Percentiles rank a stretch among this genome's conserved stretches.
phyloP scores from a whole-genome alignment of 768 basidiomycete genomes.

The Tephrocybe sp. region DNA sequence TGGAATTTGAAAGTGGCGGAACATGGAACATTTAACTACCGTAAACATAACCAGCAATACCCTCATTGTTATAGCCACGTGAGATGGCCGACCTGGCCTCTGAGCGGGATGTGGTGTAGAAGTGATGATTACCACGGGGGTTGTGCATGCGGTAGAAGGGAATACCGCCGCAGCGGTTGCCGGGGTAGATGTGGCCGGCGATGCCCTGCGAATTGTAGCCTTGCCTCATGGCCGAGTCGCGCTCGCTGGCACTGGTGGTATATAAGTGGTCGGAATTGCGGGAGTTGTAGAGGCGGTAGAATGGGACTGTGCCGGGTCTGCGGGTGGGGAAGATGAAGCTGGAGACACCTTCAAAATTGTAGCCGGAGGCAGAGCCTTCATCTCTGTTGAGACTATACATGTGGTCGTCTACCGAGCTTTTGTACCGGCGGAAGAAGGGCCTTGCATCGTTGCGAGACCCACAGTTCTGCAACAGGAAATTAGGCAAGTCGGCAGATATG shows the following conservation, averaged over 20 bases:
- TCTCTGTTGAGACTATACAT: constrained; percentile 11
- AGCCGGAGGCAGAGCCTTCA: constrained; percentile 11
- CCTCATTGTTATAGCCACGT: constrained; percentile 8
- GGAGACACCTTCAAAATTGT: constrained; percentile 11
- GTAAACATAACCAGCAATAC: constrained; percentile 13
- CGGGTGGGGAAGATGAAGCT: constrained; percentile 12
- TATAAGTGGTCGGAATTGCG: constrained; percentile 24
- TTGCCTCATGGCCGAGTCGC: constrained; percentile 5
- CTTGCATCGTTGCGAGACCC: too few relatives aligned
- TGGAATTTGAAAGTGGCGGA: too few relatives aligned
- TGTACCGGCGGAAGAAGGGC: constrained; percentile 4
- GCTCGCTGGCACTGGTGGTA: too few relatives aligned
- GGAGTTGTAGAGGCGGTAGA: constrained; percentile 21
- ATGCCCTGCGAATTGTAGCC: constrained; percentile 18
- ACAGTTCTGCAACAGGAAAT: too few relatives aligned
- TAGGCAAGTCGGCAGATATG: too few relatives aligned
- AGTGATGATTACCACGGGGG: constrained; percentile 15
- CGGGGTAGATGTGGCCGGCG: constrained; percentile 18
- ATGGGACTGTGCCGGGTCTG: constrained; percentile 11
- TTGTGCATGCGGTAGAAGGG: too few relatives aligned
- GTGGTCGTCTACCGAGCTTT: constrained; percentile 7
- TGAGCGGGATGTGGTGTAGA: constrained; percentile 19
- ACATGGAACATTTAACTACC: too few relatives aligned
- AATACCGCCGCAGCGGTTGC: too few relatives aligned
- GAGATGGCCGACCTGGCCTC: constrained; percentile 7